phyloP scores from a whole-genome alignment of 805 yeast genomes.

The Diddensiella santjacobensis region DNA sequence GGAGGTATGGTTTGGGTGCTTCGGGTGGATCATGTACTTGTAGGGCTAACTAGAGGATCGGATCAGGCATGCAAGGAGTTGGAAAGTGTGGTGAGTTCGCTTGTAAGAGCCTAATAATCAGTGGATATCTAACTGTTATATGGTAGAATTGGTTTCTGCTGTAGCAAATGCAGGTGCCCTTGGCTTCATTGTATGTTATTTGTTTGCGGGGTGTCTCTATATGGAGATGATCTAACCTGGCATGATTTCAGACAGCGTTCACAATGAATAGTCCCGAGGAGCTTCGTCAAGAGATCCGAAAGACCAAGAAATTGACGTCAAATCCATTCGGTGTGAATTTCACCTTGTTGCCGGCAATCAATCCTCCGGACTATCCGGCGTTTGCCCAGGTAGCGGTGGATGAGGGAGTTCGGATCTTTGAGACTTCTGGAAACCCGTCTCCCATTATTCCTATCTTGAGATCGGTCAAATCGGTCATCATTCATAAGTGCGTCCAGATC shows the following conservation, averaged over 20 bases:
- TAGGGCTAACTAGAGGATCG: too few relatives aligned
- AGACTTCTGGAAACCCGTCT: slow-evolving; percentile 34
- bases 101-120: too few relatives aligned
- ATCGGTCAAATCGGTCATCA: slow-evolving; percentile 22
- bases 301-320: slow-evolving; percentile 22
- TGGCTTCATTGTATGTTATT: slow-evolving; percentile 21
- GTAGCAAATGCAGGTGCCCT: slow-evolving; percentile 34
- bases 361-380: slow-evolving; percentile 31
- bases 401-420: slow-evolving; percentile 33
- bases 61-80: slow-evolving; percentile 27
- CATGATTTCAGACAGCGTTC: slow-evolving; percentile 30
- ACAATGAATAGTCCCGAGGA: slow-evolving; percentile 32
- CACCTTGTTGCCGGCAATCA: slow-evolving; percentile 33
- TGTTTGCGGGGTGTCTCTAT: neutral
- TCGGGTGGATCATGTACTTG: too few relatives aligned
- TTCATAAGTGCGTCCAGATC: slow-evolving; percentile 32
- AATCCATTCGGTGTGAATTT: slow-evolving; percentile 34
- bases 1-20: slow-evolving; percentile 23
- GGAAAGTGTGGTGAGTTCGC: slow-evolving; percentile 16
- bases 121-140: too few relatives aligned
- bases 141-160: slow-evolving; percentile 31
- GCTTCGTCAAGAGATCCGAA: slow-evolving; percentile 28
- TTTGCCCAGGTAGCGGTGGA: slow-evolving; percentile 32
- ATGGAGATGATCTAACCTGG: neutral
- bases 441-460: slow-evolving; percentile 27